A percentile compares a stretch with the other conserved stretches of the same genome.
These are phyloP conservation scores for Colletotrichum sp. DNA, from an alignment of 2,329 filamentous ascomycete genomes.

Conservation along the genomic window DNA sequence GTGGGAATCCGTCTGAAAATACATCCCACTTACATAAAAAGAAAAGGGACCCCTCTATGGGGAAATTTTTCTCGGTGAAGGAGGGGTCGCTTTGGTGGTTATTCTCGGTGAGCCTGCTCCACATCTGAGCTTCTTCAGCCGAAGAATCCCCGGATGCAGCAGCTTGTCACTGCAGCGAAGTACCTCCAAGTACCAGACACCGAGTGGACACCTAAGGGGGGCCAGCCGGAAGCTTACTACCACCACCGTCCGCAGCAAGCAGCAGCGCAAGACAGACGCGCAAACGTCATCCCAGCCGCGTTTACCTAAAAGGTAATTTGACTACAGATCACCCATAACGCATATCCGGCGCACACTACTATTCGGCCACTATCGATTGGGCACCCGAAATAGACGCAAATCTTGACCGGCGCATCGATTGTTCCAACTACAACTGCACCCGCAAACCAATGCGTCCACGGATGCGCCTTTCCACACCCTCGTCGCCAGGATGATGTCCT, in stretches of 20 bases:
- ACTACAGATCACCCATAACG: neutral
- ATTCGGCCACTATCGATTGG: neutral
- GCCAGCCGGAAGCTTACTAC: neutral
- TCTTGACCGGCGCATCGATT: neutral
- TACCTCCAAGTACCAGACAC: neutral
- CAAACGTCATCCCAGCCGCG: slow-evolving; percentile 23
- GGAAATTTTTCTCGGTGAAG: slow-evolving; percentile 24
- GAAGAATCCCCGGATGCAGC: slow-evolving; percentile 2
- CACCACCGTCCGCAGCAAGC: neutral
- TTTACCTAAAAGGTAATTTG: slow-evolving; percentile 1
- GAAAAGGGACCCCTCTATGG: neutral
- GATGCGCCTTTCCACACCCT: slow-evolving; percentile 7
- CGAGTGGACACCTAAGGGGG: slow-evolving; percentile 8
- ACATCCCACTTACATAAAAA: slow-evolving; percentile 19
- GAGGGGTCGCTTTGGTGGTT: neutral
- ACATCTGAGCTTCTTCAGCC: neutral
- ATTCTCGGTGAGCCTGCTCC: neutral
- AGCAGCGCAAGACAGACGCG: neutral
- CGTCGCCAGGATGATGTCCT: slow-evolving; percentile 66
- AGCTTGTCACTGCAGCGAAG: neutral
- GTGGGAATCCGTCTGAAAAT: neutral
- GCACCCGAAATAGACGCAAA: neutral
- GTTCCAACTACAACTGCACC: neutral
- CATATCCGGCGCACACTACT: neutral
- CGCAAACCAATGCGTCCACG: slow-evolving; percentile 18